phyloP scores from a whole-genome alignment of 495 filamentous ascomycete species.

The Trichoderma virens region DNA sequence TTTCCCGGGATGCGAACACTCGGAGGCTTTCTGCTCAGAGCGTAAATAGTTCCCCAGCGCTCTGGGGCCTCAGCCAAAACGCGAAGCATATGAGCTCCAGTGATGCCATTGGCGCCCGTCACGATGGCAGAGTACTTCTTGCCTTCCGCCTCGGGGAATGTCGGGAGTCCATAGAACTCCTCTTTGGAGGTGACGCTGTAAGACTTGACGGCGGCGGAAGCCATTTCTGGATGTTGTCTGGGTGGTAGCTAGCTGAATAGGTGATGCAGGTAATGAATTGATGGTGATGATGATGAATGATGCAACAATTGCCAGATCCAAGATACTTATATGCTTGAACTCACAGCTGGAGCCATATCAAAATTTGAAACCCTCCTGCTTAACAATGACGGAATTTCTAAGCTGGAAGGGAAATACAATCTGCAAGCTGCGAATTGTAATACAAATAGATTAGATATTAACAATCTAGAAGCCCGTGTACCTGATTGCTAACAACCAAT shows the following conservation, averaged over 20 bases:
- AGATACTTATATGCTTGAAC: background rate
- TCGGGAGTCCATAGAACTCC: slow-evolving; percentile 35
- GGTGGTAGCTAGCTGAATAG: no score
- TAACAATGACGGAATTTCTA: background rate
- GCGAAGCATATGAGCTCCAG: slow-evolving; percentile 37
- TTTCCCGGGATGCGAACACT: slow-evolving; percentile 15
- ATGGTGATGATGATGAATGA: background rate
- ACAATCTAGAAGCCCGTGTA: background rate
- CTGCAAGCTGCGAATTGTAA: background rate
- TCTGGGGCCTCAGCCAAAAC: slow-evolving; percentile 30
- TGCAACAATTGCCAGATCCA: background rate
- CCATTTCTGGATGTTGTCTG: no score
- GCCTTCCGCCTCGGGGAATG: slow-evolving; percentile 28
- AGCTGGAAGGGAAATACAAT: background rate
- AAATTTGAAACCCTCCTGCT: background rate
- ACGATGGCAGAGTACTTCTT: slow-evolving; percentile 37
- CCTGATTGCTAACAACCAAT: background rate
- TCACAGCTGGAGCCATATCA: background rate
- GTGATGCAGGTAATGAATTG: no score
- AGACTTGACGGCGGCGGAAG: slow-evolving; percentile 19
- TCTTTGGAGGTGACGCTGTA: slow-evolving; percentile 22
- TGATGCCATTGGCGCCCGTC: slow-evolving; percentile 44
- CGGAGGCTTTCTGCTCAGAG: slow-evolving; percentile 34
- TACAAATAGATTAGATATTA: background rate
- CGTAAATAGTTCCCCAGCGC: slow-evolving; percentile 44